These are phyloP conservation scores for Alternaria novae-zelandiae DNA, from an alignment of 2,329 filamentous ascomycete genomes.

Conservation along the genomic window DNA sequence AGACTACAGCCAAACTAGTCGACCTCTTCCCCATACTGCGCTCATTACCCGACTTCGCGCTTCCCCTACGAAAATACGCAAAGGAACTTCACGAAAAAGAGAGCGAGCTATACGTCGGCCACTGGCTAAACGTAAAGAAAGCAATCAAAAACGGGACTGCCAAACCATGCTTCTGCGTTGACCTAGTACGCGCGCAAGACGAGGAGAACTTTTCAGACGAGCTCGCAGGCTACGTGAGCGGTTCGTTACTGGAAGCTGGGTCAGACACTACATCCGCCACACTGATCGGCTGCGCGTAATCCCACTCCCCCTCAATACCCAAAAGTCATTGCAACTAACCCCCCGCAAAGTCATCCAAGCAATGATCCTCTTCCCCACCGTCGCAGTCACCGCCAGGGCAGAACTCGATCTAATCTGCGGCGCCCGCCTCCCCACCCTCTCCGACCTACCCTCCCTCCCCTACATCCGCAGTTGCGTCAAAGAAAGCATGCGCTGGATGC, in stretches of 20 bases:
- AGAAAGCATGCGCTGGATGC: slow-evolving; percentile 42
- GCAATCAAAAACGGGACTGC: slow-evolving; percentile 17
- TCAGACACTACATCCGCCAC: slow-evolving; percentile 36
- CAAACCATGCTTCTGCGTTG: slow-evolving; percentile 33
- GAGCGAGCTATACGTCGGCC: slow-evolving; percentile 35
- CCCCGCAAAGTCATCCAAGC: slow-evolving; percentile 28
- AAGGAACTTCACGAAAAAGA: slow-evolving; percentile 54
- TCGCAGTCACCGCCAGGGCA: slow-evolving; percentile 26
- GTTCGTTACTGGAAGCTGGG: slow-evolving; percentile 37
- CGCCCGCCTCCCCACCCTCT: slow-evolving; percentile 35
- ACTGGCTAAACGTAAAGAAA: slow-evolving; percentile 32
- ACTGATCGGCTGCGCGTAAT: slow-evolving; percentile 25
- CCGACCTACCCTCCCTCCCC: slow-evolving; percentile 31
- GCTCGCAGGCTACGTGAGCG: slow-evolving; percentile 30
- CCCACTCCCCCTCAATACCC: not conserved
- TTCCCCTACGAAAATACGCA: slow-evolving; percentile 50
- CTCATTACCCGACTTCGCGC: slow-evolving; percentile 37
- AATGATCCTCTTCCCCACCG: slow-evolving; percentile 33
- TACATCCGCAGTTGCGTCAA: slow-evolving; percentile 39
- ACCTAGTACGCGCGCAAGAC: slow-evolving; percentile 27
- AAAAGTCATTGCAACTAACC: not conserved
- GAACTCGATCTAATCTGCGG: slow-evolving; percentile 41
- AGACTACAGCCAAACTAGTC: slow-evolving; percentile 52
- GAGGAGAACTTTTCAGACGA: slow-evolving; percentile 28
- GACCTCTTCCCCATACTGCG: slow-evolving; percentile 57